Evolutionary conservation across 2,329 filamentous ascomycete genomes (phyloP), one percentile per base, ranked within the genome.

Genomic region (Xylaria sp.): DNA sequence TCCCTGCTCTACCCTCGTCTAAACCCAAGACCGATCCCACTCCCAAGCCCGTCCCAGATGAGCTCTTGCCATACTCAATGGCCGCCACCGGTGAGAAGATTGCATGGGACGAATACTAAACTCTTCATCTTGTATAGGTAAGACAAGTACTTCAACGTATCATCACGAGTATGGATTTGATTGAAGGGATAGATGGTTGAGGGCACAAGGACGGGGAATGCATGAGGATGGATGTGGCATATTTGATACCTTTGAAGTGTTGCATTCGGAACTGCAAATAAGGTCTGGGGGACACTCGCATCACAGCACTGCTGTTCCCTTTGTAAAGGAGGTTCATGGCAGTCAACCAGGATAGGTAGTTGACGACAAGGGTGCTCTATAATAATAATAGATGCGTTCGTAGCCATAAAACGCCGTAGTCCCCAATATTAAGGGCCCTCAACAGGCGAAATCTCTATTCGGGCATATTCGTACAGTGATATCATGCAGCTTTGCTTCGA

Each of bases 61-160:
- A 65, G 10, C 54, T 61, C n/a, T 50, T 68, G 30, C 52, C 65
- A 19, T 62, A 72, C n/a, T 70, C 73, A 57, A 68, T 76, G 0
- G 57, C 54, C 13, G 49, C 74, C 1, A 67, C 76, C 4, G 72
- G 76, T 6, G 73, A 73, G 0, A 67, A 77, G 16, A 76, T 78
- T 7, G 77, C 79, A 57, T 85, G 83, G 83, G 83, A 80, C 54
- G 83, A 85, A 51, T 34, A 34, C 19, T 42, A 83, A 85, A 71
- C 81, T 85, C 76, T 80, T 80, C 53, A 79, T 75, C 4, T 71
- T 80, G 10, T 80, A 83, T 34, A 76, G 58, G 62, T 30, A 76
- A 58, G 62, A 70, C 66, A 63, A 59, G 5, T 48, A 56, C 4
- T 13, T 35, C 44, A n/a, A 46, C 16, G 37, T 39, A 10, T 37